These are phyloP conservation scores for Ceratocystis harringtonii DNA, from an alignment of 2,329 filamentous ascomycete species.

Conservation along the genomic window DNA sequence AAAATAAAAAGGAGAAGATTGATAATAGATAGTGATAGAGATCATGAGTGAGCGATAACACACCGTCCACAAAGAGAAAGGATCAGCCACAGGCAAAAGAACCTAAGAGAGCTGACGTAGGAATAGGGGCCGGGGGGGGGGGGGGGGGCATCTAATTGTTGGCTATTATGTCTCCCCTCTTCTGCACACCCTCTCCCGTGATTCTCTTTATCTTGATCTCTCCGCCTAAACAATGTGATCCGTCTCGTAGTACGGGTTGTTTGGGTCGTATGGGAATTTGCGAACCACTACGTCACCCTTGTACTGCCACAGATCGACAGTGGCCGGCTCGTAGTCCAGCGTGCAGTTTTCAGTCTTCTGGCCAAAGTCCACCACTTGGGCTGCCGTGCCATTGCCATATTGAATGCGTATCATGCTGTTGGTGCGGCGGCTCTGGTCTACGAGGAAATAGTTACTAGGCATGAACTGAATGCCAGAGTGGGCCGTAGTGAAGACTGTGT, in stretches of 20 bases:
- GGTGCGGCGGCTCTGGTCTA: constrained; percentile 22
- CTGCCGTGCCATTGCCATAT: constrained; percentile 24
- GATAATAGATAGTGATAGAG: neutral
- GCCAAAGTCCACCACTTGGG: constrained; percentile 24
- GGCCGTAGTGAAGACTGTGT: constrained; percentile 24
- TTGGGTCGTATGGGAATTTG: constrained; percentile 19
- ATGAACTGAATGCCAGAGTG: constrained; percentile 24
- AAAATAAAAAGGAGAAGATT: neutral
- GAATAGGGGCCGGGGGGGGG: neutral
- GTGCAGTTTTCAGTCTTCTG: constrained; percentile 23
- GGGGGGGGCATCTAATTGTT: neutral
- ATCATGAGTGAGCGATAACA: neutral
- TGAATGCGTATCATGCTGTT: constrained; percentile 26
- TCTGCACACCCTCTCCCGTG: neutral
- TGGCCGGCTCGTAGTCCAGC: constrained; percentile 22
- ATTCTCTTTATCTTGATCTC: neutral
- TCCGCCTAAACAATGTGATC: constrained; percentile 15
- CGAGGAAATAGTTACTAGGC: constrained; percentile 23
- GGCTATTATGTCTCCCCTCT: neutral
- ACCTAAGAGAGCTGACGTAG: neutral
- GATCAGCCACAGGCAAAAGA: neutral
- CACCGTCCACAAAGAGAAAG: neutral
- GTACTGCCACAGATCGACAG: constrained; percentile 23
- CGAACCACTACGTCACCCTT: constrained; percentile 20
- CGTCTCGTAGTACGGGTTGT: constrained; percentile 17